Conservation (phyloP, 768 basidiomycete species). For the Rhodotorula graminis region DNA sequence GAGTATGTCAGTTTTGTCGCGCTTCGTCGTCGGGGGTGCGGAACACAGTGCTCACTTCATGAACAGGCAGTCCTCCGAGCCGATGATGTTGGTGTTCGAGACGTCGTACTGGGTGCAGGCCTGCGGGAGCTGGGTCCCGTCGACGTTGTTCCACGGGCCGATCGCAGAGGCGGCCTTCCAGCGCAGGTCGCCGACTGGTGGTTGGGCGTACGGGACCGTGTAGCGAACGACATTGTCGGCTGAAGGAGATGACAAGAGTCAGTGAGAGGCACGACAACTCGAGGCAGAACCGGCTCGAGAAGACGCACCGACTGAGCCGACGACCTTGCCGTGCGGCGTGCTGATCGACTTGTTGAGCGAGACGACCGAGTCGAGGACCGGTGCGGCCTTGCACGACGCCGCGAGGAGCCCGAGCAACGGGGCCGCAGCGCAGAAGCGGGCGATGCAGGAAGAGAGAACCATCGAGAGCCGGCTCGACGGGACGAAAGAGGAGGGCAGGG, state of each 20-base stretch:
- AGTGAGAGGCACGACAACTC: background rate
- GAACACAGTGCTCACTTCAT: conserved; percentile 57
- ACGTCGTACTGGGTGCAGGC: conserved; percentile 63
- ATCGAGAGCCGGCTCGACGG: background rate
- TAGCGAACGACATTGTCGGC: conserved; percentile 12
- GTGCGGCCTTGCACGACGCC: background rate
- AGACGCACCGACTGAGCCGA: background rate
- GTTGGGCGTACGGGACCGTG: conserved; percentile 32
- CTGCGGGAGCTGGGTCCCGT: conserved; percentile 53
- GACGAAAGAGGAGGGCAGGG: background rate
- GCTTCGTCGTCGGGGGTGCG: conserved; percentile 43
- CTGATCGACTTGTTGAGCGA: background rate
- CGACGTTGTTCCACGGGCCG: background rate
- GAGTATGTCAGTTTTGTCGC: conserved; percentile 49
- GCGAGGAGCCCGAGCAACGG: conserved; percentile 2
- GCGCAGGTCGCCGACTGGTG: conserved; percentile 11
- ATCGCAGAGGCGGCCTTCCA: conserved; percentile 7
- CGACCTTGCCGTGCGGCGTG: conserved; percentile 8
- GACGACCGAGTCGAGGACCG: background rate
- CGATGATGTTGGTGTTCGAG: conserved; percentile 46
- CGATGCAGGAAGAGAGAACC: background rate
- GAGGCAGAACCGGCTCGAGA: background rate
- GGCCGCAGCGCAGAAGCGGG: background rate
- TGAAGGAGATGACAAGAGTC: background rate
- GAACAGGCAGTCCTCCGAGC: conserved; percentile 74